Evolutionary conservation across 1,139 yeast genomes (phyloP).

Genomic region (Magnusiomyces ingens): DNA sequence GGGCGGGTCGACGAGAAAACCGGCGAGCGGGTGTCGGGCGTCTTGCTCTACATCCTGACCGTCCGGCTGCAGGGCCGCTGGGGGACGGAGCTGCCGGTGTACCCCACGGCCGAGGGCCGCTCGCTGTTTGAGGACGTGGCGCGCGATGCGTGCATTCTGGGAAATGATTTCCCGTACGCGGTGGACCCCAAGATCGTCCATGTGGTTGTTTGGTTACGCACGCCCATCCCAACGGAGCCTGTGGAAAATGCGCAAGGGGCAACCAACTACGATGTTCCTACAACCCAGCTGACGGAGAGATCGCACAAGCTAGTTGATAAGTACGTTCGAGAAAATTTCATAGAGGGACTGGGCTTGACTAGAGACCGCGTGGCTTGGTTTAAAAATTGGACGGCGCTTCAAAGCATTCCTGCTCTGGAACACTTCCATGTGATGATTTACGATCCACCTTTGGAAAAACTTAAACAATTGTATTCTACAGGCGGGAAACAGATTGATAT

Average conservation of each 20-base stretch:
- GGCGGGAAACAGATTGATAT: conserved; percentile 14
- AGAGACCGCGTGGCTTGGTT: conserved; percentile 33
- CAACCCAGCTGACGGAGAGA: conserved; percentile 23
- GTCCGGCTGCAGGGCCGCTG: background rate
- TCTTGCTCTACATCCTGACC: background rate
- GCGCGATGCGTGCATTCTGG: conserved; percentile 32
- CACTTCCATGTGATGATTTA: conserved; percentile 37
- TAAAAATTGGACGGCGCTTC: conserved; percentile 36
- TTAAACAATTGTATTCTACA: conserved; percentile 17
- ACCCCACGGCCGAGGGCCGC: conserved; percentile 14
- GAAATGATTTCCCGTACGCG: conserved; percentile 39
- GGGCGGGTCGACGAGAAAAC: conserved; percentile 13
- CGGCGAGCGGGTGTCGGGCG: conserved; percentile 1
- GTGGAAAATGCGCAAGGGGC: conserved; percentile 1
- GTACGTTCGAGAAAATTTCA: conserved; percentile 30
- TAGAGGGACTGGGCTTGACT: conserved; percentile 21
- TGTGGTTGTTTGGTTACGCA: conserved; percentile 38
- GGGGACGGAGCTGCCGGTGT: conserved; percentile 3
- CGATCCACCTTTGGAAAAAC: conserved; percentile 21
- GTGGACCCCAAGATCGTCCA: conserved; percentile 34
- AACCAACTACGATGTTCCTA: background rate
- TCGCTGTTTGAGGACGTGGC: conserved; percentile 20
- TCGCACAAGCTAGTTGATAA: conserved; percentile 24
- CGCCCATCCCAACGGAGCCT: conserved; percentile 28
- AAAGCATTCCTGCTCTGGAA: conserved; percentile 35